Evolutionary conservation across 2,329 filamentous ascomycete genomes (phyloP).

Genomic region (Aspergillus latus): DNA sequence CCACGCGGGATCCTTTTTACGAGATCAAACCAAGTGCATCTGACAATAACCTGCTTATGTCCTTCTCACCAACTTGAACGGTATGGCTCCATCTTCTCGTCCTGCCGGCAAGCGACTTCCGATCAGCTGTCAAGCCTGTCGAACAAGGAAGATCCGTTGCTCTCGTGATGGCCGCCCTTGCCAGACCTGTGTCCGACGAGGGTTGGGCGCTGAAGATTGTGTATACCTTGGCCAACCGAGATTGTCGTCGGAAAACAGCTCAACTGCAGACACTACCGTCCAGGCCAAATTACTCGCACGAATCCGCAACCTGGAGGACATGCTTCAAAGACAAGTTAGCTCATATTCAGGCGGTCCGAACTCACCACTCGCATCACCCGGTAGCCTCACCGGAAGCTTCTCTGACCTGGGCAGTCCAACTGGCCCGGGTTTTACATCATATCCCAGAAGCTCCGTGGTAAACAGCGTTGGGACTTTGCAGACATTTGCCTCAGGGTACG

Average conservation of each 20-base stretch:
- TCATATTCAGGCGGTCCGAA: conserved; percentile 22
- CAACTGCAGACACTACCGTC: conserved; percentile 24
- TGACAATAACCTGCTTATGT: not conserved
- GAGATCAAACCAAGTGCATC: not conserved
- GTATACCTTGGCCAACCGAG: conserved; percentile 39
- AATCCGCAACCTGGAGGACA: conserved; percentile 37
- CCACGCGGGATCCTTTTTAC: not conserved
- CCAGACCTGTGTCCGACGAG: conserved; percentile 41
- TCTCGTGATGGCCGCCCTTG: conserved; percentile 42
- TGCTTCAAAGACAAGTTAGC: conserved; percentile 36
- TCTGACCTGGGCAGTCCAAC: conserved; percentile 26
- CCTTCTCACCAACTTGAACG: not conserved
- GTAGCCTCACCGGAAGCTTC: conserved; percentile 29
- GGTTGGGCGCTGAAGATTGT: conserved; percentile 38
- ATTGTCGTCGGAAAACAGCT: conserved; percentile 28
- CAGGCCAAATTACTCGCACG: conserved; percentile 36
- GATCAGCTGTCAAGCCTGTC: conserved; percentile 44
- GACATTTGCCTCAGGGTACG: conserved; percentile 36
- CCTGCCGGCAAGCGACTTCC: conserved; percentile 38
- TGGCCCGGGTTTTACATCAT: conserved; percentile 21
- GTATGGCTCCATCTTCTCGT: conserved; percentile 29
- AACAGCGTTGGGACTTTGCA: conserved; percentile 32
- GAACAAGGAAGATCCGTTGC: conserved; percentile 42
- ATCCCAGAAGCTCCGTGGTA: conserved; percentile 21
- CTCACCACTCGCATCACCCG: conserved; percentile 28